Base-by-base conservation (phyloP, 495 filamentous ascomycete genomes). In the Aspergillus indologenus region DNA sequence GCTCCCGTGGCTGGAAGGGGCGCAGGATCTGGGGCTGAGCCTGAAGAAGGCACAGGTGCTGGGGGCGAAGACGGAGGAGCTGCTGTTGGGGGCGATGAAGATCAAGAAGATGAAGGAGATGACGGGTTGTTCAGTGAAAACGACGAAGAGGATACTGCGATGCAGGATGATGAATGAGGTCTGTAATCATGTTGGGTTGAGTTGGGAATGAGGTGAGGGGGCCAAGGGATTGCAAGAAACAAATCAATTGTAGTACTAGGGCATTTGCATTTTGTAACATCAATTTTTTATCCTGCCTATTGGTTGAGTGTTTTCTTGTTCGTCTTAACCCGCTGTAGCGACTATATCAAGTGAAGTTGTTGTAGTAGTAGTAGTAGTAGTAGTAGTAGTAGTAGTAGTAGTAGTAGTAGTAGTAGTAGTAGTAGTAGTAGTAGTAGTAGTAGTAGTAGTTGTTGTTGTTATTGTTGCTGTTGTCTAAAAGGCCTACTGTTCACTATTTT, bases 91-190 rank as follows among this genome's bases (percentile, higher is more conserved):
- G 34, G 34, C 34, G 34, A 40, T 40, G 19, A 54, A 47, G 29
- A 62, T 23, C 15, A n/a, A 47, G 54, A 44, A n/a, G 57, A 59
- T 5, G 55, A 62, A n/a, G 58, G 58, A n/a, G 62, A 68, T 23
- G 66, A 53, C 19, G 62, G 51, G 5, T 24, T 68, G 29, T 68
- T 68, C 40, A 65, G 60, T 59, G 65, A 64, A 20, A 20, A 40
- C 5, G 62, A 42, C n/a, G 64, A 63, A 43, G 66, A 66, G 24
- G 61, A 69, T 47, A 61, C 58, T 40, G 60, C 61, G 57, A 65
- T 68, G 64, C 57, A 62, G 59, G 68, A 68, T 23, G 57, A 59
- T 42, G 59, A 63, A 18, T 47, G 22, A 63, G 45, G 15, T 29
- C n/a, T 54, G 8, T 18, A 5, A 6, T 26, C 26, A 17, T 31